Base-by-base conservation (phyloP, 2,329 filamentous ascomycete genomes). In the Stemphylium beticola region DNA sequence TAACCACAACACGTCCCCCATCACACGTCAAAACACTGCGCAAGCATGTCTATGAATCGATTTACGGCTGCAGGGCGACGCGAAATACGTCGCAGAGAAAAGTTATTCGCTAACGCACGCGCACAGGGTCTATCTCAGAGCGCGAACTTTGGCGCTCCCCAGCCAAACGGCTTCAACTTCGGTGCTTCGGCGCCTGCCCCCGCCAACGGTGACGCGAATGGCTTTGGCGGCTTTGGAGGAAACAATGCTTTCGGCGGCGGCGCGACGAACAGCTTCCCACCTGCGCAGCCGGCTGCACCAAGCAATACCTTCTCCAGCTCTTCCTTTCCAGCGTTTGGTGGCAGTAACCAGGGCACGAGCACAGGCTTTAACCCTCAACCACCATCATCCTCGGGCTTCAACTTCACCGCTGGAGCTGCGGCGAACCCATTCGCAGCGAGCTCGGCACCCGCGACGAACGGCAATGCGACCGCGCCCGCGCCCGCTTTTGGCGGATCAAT, bases 311-410 rank as follows among this genome's bases (percentile, higher is more conserved):
- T 74, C 53, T 53, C 62, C 31, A 70, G 46, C 49, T 67, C 66
- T 12, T 74, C 71, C 1, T 74, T 74, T 37, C 70, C 70, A 12
- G 58, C 68, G 3, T 73, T 74, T 41, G 71, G 71, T 37, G 65
- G 57, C 15, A 54, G 53, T 48, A 62, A 33, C 34, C 53, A 61
- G 32, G 57, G 42, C 46, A 58, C 61, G 37, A 31, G 31, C 18
- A 45, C 42, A 34, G 45, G 36, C 53, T 73, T 73, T 57, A 67
- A 65, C 32, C 63, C 64, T 4, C 65, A 66, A 37, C 59, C 68
- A 4, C 68, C 67, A 8, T 52, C 65, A 4, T 45, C 64, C 17
- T 34, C 52, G 4, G 56, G 56, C 50, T 71, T 73, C 61, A 67
- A 67, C 55, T 73, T 74, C 55, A 62, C 63, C 4, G 60, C 59